Percentiles rank a stretch among this genome's conserved stretches.
Evolutionary conservation across 225 moss, liverwort and hornwort genomes (phyloP).

Genomic region (Anthoceros angustus): DNA sequence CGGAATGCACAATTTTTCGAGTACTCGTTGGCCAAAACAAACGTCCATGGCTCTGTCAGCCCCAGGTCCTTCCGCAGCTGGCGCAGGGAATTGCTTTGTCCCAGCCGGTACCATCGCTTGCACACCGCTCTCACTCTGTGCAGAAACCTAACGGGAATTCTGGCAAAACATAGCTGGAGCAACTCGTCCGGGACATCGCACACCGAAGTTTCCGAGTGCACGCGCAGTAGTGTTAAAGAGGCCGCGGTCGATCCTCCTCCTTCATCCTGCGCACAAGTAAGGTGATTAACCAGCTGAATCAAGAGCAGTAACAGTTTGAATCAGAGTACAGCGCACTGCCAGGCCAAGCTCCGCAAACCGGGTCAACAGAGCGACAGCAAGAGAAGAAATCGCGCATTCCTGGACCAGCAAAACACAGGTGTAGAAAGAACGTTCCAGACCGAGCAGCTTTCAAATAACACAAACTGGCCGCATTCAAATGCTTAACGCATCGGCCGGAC

Average conservation of each 20-base stretch:
- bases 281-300: not conserved
- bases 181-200: constrained; percentile 26
- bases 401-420: too few relatives aligned
- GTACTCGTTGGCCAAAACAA: constrained; percentile 20
- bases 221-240: not conserved
- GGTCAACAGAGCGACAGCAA: too few relatives aligned
- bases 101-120: constrained; percentile 19
- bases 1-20: constrained; percentile 10
- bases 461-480: too few relatives aligned
- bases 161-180: constrained; percentile 26
- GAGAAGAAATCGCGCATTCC: too few relatives aligned
- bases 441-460: too few relatives aligned
- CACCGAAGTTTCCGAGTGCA: constrained; percentile 7
- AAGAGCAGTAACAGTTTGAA: not conserved
- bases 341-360: too few relatives aligned
- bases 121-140: constrained; percentile 17
- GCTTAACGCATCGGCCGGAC: too few relatives aligned
- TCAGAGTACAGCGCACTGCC: not conserved
- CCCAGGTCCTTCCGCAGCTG: constrained; percentile 15
- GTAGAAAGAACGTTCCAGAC: too few relatives aligned
- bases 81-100: constrained; percentile 10
- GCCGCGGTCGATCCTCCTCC: not conserved
- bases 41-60: constrained; percentile 17
- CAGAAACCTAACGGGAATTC: constrained; percentile 13
- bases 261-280: not conserved